phyloP scores from a whole-genome alignment of 1,284 basidiomycete species.

The Pisolithus thermaeus region DNA sequence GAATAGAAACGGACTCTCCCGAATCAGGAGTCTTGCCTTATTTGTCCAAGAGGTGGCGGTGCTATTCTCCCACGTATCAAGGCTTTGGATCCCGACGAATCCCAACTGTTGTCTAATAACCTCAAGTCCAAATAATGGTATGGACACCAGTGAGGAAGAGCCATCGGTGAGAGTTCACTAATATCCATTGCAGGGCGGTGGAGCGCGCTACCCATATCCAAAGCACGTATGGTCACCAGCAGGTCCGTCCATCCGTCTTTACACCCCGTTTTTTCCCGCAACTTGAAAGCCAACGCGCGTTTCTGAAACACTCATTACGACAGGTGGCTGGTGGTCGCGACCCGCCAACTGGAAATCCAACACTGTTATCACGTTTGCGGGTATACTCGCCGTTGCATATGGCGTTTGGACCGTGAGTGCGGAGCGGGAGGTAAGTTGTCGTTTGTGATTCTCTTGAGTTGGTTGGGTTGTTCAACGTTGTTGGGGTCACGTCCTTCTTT shows the following conservation, averaged over 20 bases:
- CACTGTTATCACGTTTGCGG: slow-evolving; percentile 54
- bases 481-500: background rate
- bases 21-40: too few species aligned
- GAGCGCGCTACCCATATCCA: slow-evolving; percentile 62
- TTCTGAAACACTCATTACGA: background rate
- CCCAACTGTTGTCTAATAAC: too few species aligned
- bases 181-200: slow-evolving; percentile 48
- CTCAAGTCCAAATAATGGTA: too few species aligned
- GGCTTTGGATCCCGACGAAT: too few species aligned
- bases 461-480: slow-evolving; percentile 3
- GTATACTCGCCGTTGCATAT: slow-evolving; percentile 54
- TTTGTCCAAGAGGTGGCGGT: too few species aligned
- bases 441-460: background rate
- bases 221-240: slow-evolving; percentile 69
- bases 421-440: slow-evolving; percentile 51
- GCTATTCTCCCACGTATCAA: too few species aligned
- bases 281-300: background rate
- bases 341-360: slow-evolving; percentile 68
- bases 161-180: too few species aligned
- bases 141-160: too few species aligned
- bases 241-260: slow-evolving; percentile 31
- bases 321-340: slow-evolving; percentile 72
- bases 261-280: background rate
- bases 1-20: too few species aligned
- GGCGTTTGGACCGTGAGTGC: slow-evolving; percentile 58